Evolutionary conservation across 1,284 basidiomycete genomes (phyloP).

Genomic region (Cryptococcus sp.): DNA sequence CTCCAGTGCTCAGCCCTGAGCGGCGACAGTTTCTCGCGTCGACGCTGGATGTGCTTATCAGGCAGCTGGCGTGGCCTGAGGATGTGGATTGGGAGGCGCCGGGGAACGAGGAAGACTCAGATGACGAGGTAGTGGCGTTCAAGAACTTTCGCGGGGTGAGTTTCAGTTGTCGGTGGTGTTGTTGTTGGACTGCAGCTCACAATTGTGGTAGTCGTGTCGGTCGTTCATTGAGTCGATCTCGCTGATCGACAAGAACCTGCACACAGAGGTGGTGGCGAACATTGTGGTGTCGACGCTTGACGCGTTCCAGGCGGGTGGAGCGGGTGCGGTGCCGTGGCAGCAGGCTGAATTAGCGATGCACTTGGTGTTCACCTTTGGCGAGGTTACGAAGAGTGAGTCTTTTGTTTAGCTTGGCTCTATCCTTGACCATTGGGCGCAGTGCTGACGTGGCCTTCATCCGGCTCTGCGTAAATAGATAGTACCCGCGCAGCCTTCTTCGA

Average conservation of each 20-base stretch:
- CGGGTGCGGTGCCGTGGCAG: slow-evolving; percentile 70
- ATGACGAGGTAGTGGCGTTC: slow-evolving; percentile 83
- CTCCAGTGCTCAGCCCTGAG: slow-evolving; percentile 56
- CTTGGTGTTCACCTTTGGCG: slow-evolving; percentile 89
- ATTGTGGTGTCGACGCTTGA: slow-evolving; percentile 46
- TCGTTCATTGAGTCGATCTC: slow-evolving; percentile 94
- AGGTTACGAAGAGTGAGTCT: slow-evolving; percentile 60
- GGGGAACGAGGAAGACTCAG: slow-evolving; percentile 73
- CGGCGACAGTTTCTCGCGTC: slow-evolving; percentile 77
- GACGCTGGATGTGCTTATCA: slow-evolving; percentile 73
- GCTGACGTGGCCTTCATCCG: slow-evolving; percentile 9
- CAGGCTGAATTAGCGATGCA: slow-evolving; percentile 90
- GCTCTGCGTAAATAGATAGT: slow-evolving; percentile 23
- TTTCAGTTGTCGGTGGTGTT: background rate
- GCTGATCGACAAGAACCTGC: slow-evolving; percentile 60
- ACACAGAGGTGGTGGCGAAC: slow-evolving; percentile 49
- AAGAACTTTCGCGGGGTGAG: slow-evolving; percentile 76
- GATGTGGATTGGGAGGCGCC: slow-evolving; percentile 80
- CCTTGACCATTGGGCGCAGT: background rate
- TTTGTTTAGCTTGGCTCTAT: too few species aligned
- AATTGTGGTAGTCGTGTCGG: slow-evolving; percentile 35
- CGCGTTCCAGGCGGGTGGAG: slow-evolving; percentile 35
- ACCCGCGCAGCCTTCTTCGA: slow-evolving; percentile 50
- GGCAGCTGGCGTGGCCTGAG: slow-evolving; percentile 62
- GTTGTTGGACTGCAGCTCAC: background rate